Evolutionary conservation across 2,329 filamentous ascomycete species (phyloP).

Genomic region (Drechslera avenae): DNA sequence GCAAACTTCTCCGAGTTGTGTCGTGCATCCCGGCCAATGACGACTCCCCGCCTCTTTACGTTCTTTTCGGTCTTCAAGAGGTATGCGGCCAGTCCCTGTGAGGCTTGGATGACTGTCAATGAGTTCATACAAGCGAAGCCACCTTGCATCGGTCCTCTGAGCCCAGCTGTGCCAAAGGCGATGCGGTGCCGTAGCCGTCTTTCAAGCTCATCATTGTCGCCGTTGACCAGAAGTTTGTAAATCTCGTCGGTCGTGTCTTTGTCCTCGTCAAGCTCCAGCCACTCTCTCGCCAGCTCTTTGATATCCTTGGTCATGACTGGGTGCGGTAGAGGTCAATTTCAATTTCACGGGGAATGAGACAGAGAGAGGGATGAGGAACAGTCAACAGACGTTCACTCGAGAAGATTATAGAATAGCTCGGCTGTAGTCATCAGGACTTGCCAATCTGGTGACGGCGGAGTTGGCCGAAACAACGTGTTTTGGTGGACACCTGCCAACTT

Average conservation of each 20-base stretch:
- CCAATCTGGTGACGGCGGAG: conserved; percentile 36
- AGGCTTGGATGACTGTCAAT: conserved; percentile 66
- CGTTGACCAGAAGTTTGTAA: conserved; percentile 54
- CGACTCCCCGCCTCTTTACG: conserved; percentile 55
- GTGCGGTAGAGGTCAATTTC: not conserved
- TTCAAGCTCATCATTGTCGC: conserved; percentile 57
- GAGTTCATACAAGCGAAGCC: conserved; percentile 67
- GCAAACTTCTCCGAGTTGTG: conserved; percentile 68
- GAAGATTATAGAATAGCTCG: conserved; percentile 5
- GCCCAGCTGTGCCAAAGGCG: conserved; percentile 66
- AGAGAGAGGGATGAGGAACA: too few relatives aligned
- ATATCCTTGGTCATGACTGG: conserved; percentile 42
- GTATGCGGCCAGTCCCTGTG: conserved; percentile 68
- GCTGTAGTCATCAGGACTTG: conserved; percentile 25
- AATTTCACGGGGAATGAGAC: not conserved
- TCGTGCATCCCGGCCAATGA: conserved; percentile 67
- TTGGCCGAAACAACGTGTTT: conserved; percentile 23
- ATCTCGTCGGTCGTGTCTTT: conserved; percentile 61
- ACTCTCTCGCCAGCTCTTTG: conserved; percentile 57
- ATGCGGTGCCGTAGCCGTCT: conserved; percentile 61
- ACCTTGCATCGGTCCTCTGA: conserved; percentile 68
- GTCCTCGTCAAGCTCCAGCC: conserved; percentile 65
- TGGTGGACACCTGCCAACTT: conserved; percentile 15
- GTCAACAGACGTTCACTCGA: not conserved
- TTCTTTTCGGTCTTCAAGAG: conserved; percentile 55